phyloP scores from a whole-genome alignment of 371 early-diverging fungal genomes.

The Mucor irregularis region DNA sequence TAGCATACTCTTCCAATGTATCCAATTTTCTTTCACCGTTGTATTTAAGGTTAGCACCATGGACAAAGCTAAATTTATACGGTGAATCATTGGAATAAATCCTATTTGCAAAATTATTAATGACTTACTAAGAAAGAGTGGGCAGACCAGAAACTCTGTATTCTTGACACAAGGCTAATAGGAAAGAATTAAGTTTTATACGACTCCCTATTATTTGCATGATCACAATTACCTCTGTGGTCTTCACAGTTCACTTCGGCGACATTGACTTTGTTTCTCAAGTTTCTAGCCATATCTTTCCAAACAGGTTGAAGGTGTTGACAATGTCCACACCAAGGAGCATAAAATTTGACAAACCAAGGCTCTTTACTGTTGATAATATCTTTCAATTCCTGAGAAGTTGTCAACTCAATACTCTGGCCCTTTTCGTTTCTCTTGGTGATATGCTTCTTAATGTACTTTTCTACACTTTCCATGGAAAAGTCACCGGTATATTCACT shows the following conservation, averaged over 20 bases:
- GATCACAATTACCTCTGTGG: conserved; percentile 39
- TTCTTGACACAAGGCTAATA: conserved; percentile 46
- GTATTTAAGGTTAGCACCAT: conserved; percentile 50
- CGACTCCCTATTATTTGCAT: not conserved
- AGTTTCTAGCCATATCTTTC: conserved; percentile 60
- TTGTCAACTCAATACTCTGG: not conserved
- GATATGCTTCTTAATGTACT: conserved; percentile 3
- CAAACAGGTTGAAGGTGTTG: conserved; percentile 76
- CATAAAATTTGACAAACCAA: conserved; percentile 81
- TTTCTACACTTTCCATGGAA: conserved; percentile 1
- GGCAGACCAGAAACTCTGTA: conserved; percentile 78
- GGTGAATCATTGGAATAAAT: not conserved
- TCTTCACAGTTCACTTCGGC: conserved; percentile 83
- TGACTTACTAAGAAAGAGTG: conserved; percentile 64
- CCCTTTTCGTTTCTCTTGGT: conserved; percentile 10
- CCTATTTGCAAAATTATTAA: not conserved
- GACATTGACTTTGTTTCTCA: conserved; percentile 68
- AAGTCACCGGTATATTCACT: conserved; percentile 10
- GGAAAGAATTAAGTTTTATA: not conserved
- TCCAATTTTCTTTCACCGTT: conserved; percentile 50
- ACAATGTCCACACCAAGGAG: conserved; percentile 93
- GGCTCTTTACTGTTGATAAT: conserved; percentile 28
- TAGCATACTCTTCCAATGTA: conserved; percentile 45
- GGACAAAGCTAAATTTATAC: conserved; percentile 43
- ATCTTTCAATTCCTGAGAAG: not conserved